phyloP scores from a whole-genome alignment of 164 flowering plant species.

The Magnolia officinalis region DNA sequence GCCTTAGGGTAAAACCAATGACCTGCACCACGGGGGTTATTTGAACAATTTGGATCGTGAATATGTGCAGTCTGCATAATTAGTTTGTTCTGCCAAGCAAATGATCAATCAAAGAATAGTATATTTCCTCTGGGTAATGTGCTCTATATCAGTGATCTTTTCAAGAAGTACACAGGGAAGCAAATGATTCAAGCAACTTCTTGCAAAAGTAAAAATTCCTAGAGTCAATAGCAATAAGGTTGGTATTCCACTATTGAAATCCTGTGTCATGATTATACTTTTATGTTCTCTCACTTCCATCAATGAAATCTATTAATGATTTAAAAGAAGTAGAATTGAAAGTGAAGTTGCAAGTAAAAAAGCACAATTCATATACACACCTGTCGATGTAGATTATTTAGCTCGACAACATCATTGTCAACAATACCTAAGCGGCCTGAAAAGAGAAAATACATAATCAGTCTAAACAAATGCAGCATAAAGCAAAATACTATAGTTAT shows the following conservation, averaged over 20 bases:
- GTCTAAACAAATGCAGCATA: too few species aligned
- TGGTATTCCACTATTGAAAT: neutral
- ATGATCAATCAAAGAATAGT: neutral
- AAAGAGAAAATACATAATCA: neutral
- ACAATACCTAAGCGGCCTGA: conserved; percentile 84
- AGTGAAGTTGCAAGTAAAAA: neutral
- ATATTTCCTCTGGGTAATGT: neutral
- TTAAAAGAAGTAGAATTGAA: neutral
- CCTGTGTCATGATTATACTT: neutral
- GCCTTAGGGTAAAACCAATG: too few species aligned
- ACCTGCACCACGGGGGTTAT: too few species aligned
- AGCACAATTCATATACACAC: conserved; percentile 26
- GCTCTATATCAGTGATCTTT: too few species aligned
- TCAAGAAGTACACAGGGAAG: neutral
- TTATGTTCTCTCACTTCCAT: neutral
- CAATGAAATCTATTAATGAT: neutral
- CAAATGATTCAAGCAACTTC: neutral
- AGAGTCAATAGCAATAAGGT: neutral
- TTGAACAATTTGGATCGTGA: too few species aligned
- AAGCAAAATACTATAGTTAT: too few species aligned
- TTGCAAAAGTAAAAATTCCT: neutral
- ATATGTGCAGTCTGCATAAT: neutral
- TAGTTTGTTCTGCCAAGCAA: neutral
- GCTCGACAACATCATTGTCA: conserved; percentile 95
- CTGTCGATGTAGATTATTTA: conserved; percentile 94